A percentile compares a stretch with the other conserved stretches of the same genome.
phyloP scores from a whole-genome alignment of 1,284 basidiomycete species.

The Apiotrichum sp. region DNA sequence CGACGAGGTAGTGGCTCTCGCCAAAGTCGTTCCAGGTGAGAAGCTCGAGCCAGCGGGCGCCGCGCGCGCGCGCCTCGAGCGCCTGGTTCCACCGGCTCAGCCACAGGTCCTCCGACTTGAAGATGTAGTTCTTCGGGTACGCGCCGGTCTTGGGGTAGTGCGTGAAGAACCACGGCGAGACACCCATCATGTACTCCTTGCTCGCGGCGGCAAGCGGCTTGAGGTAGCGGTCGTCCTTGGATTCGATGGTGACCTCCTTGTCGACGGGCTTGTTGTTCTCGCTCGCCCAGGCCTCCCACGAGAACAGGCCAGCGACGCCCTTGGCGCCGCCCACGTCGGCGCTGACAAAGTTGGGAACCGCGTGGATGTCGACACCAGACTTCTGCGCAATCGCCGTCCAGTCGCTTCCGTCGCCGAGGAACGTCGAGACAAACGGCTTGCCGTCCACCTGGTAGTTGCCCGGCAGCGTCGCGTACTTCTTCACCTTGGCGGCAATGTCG shows the following conservation, averaged over 20 bases:
- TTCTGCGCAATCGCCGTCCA: conserved; percentile 25
- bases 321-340: conserved; percentile 8
- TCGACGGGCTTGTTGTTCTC: conserved; percentile 37
- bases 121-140: conserved; percentile 46
- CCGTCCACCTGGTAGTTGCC: conserved; percentile 35
- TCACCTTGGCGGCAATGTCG: conserved; percentile 19
- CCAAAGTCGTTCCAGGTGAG: conserved; percentile 49
- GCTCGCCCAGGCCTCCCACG: conserved; percentile 45
- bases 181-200: conserved; percentile 43
- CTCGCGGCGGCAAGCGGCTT: conserved; percentile 6
- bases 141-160: conserved; percentile 43
- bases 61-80: conserved; percentile 20
- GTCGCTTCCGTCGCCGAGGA: conserved; percentile 44
- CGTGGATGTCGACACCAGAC: conserved; percentile 32
- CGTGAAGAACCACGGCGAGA: conserved; percentile 46
- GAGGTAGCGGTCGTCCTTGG: conserved; percentile 33
- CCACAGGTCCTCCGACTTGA: conserved; percentile 45
- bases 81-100: conserved; percentile 45
- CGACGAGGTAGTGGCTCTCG: conserved; percentile 43
- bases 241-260: conserved; percentile 21
- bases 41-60: conserved; percentile 39
- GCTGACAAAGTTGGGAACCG: conserved; percentile 28
- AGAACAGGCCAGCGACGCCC: conserved; percentile 38
- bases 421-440: conserved; percentile 42
- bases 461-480: conserved; percentile 25